Conservation (phyloP, 2,329 filamentous ascomycete genomes). For the Sporothrix schenckii region DNA sequence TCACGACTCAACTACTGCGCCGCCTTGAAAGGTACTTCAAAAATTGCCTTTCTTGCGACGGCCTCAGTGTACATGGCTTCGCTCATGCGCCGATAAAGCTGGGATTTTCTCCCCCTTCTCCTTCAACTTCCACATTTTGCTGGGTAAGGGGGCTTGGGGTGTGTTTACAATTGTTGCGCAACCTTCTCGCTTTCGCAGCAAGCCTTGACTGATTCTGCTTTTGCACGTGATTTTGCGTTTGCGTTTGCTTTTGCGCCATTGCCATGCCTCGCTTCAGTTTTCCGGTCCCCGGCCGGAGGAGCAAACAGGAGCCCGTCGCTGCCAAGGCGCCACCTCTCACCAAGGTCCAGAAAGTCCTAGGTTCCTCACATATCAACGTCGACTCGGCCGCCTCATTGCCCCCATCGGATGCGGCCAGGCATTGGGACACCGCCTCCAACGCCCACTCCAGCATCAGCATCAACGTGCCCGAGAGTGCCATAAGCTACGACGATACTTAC, state of each 20-base stretch:
- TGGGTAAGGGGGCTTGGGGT: slow-evolving; percentile 19
- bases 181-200: neutral
- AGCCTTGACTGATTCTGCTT: neutral
- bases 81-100: slow-evolving; percentile 15
- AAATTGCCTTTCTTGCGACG: neutral
- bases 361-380: slow-evolving; percentile 50
- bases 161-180: neutral
- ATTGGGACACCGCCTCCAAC: slow-evolving; percentile 50
- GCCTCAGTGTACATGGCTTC: slow-evolving; percentile 6
- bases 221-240: neutral
- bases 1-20: neutral
- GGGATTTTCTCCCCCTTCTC: slow-evolving; percentile 13
- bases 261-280: slow-evolving; percentile 52
- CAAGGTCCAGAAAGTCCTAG: slow-evolving; percentile 57
- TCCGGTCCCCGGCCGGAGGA: slow-evolving; percentile 51
- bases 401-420: slow-evolving; percentile 36
- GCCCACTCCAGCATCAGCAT: slow-evolving; percentile 50
- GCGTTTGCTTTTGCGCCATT: neutral
- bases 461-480: slow-evolving; percentile 49
- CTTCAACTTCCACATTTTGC: neutral
- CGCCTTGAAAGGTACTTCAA: neutral
- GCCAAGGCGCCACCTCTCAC: slow-evolving; percentile 48
- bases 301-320: slow-evolving; percentile 45
- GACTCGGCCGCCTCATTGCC: slow-evolving; percentile 42
- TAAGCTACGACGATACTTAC: slow-evolving; percentile 40